These are phyloP conservation scores for Podosphaera aphanis DNA, from an alignment of 2,329 filamentous ascomycete species.

Conservation along the genomic window DNA sequence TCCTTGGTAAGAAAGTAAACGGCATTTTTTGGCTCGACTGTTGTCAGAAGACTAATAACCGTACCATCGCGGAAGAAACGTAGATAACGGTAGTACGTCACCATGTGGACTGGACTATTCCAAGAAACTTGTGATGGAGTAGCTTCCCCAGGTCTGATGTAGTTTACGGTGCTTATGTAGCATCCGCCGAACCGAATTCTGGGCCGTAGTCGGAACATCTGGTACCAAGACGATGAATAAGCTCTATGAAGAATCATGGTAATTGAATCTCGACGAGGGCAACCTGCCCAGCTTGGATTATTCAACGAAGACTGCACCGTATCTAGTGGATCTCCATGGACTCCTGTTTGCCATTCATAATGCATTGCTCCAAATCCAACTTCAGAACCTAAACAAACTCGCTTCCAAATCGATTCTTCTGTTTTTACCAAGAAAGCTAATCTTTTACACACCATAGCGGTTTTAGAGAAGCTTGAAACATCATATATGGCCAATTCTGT, in stretches of 20 bases:
- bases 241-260: slow-evolving; percentile 16
- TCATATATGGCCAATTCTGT: slow-evolving; percentile 49
- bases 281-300: slow-evolving; percentile 3
- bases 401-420: slow-evolving; percentile 72
- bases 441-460: slow-evolving; percentile 64
- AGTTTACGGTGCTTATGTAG: slow-evolving; percentile 95
- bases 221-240: slow-evolving; percentile 32
- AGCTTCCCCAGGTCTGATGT: slow-evolving; percentile 59
- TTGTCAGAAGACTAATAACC: slow-evolving; percentile 58
- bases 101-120: slow-evolving; percentile 69
- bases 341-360: slow-evolving; percentile 46
- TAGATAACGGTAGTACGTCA: slow-evolving; percentile 94
- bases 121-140: slow-evolving; percentile 50
- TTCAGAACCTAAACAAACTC: slow-evolving; percentile 42
- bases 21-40: slow-evolving; percentile 61
- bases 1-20: slow-evolving; percentile 63
- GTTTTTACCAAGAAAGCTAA: slow-evolving; percentile 65
- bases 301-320: background rate
- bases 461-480: slow-evolving; percentile 49
- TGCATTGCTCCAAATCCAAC: slow-evolving; percentile 70
- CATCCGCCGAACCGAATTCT: slow-evolving; percentile 83
- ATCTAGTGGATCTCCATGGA: slow-evolving; percentile 29
- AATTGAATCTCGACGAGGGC: slow-evolving; percentile 1
- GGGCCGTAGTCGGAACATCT: slow-evolving; percentile 61
- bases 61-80: slow-evolving; percentile 85